Evolutionary conservation across 805 yeast species (phyloP), one percentile per base, ranked within the genome.

Genomic region (Candida yuanshanica): DNA sequence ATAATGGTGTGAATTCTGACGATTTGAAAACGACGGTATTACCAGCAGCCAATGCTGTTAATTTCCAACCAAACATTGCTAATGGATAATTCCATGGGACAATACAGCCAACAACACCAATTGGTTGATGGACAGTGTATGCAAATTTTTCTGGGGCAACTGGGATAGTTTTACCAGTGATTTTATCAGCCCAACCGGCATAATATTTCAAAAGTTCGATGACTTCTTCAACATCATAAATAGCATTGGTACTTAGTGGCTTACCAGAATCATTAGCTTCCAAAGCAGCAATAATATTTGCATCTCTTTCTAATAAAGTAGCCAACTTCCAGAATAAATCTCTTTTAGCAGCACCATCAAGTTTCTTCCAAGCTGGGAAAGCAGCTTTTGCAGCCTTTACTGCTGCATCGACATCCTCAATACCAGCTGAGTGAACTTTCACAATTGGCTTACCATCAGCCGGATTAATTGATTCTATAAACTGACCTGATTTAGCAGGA

Each of bases 171-270:
- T 74, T 68, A 14, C 95, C 95, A 42, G 66, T 66, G 41, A 79
- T 68, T 63, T 81, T 77, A 61, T 83, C 86, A 38, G 88, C 83
- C 74, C 80, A 77, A 20, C 93, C 91, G 33, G 87, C 88, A 54
- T 76, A 75, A 57, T 80, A 81, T 51, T 75, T 74, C 63, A 80
- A 68, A 27, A 75, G 74, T 46, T 67, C 74, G 29, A 76, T 71
- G 31, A 77, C 65, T 44, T 75, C 80, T 16, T 68, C 69, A 33
- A 85, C 72, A 55, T 85, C 95, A 44, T 63, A 72, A 26, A 69
- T 63, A 20, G 84, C 76, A 58, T 77, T 77, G 27, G 69, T 58
- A 20, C 62, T 59, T 40, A 68, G 64, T 35, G 81, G 75, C 56
- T 78, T 79, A 49, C 85, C 85, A 36, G 76, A 66, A 55, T 78